phyloP scores from a whole-genome alignment of 805 yeast genomes.

The Gaillardinia entomophila region DNA sequence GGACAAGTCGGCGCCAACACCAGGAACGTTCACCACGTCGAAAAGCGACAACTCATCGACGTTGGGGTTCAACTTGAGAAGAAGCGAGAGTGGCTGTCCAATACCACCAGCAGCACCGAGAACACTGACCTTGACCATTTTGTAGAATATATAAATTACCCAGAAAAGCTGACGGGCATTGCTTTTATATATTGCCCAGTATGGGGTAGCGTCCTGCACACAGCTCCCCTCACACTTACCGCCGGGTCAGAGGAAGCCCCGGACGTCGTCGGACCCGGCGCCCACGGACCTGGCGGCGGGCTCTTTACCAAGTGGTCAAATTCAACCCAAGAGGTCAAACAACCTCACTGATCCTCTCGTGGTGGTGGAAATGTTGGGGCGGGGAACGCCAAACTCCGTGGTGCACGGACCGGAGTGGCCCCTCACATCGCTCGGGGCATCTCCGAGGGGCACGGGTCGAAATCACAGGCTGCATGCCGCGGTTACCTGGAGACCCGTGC shows the following conservation, averaged over 20 bases:
- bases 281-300: too few species aligned
- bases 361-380: too few species aligned
- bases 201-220: neutral
- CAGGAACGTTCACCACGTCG: slow-evolving; percentile 81
- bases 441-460: too few species aligned
- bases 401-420: too few species aligned
- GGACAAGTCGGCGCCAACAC: slow-evolving; percentile 83
- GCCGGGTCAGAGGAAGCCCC: neutral
- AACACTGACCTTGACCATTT: slow-evolving; percentile 68
- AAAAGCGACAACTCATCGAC: slow-evolving; percentile 66
- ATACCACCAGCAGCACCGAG: slow-evolving; percentile 94
- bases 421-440: too few species aligned
- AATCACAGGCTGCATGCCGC: too few species aligned
- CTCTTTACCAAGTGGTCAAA: too few species aligned
- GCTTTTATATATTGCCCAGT: neutral
- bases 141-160: neutral
- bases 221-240: neutral
- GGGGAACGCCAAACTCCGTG: too few species aligned
- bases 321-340: too few species aligned
- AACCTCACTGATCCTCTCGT: too few species aligned
- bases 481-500: too few species aligned
- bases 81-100: slow-evolving; percentile 85
- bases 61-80: slow-evolving; percentile 63
- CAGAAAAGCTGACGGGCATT: too few species aligned
- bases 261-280: neutral